Percentiles rank a stretch among this genome's conserved stretches.
These are phyloP conservation scores for Camelina neglecta DNA, from an alignment of 345 rosid genomes.

Conservation along the genomic window DNA sequence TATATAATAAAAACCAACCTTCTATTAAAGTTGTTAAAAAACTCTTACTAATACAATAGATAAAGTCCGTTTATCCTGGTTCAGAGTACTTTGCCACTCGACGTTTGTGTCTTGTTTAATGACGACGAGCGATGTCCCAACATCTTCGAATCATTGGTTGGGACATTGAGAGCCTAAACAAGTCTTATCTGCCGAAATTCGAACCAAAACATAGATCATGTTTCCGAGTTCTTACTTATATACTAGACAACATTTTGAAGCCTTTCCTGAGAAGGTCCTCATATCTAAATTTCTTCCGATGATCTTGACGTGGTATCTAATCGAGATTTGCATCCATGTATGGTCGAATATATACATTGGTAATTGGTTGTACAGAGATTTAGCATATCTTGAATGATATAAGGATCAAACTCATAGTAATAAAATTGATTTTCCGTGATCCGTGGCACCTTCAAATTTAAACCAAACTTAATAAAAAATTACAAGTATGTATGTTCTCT, in stretches of 20 bases:
- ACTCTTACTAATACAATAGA: too few relatives aligned
- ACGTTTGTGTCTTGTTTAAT: too few relatives aligned
- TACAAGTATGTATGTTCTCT: not conserved
- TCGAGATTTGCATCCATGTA: not conserved
- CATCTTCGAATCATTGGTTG: too few relatives aligned
- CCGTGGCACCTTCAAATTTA: not conserved
- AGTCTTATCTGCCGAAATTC: not conserved
- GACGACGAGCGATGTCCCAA: too few relatives aligned
- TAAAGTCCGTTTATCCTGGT: not conserved
- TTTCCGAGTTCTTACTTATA: not conserved
- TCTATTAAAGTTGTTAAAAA: too few relatives aligned
- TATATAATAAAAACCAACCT: too few relatives aligned
- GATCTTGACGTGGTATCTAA: not conserved
- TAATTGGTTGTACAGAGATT: not conserved
- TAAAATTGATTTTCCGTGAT: conserved; percentile 4
- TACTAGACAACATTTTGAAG: not conserved
- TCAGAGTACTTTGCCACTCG: not conserved
- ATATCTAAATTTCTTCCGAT: not conserved
- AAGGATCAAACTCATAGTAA: not conserved
- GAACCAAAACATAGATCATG: not conserved
- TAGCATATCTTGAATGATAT: conserved; percentile 26
- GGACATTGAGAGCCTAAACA: too few relatives aligned
- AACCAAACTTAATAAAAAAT: not conserved
- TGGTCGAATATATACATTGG: not conserved
- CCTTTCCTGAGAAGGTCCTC: not conserved